phyloP scores from a whole-genome alignment of 768 basidiomycete species.

The Kwoniella botswanensis region DNA sequence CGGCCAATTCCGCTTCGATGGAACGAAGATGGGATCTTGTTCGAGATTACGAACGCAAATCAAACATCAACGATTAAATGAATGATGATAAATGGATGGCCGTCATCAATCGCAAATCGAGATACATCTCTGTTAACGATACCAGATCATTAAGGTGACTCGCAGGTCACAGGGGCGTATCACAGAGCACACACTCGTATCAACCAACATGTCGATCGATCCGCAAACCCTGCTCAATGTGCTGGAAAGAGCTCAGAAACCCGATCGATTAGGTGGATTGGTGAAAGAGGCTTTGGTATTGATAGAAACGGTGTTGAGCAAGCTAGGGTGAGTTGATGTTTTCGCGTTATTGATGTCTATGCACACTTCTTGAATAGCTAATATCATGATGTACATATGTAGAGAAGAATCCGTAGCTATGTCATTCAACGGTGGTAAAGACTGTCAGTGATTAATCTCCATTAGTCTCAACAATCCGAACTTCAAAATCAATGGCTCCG shows the following conservation, averaged over 20 bases:
- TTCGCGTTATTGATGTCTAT: too few species aligned
- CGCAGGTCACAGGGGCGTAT: too few species aligned
- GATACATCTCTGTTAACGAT: too few species aligned
- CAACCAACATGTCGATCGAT: background rate
- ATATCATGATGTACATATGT: background rate
- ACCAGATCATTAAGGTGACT: too few species aligned
- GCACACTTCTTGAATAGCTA: background rate
- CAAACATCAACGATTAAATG: background rate
- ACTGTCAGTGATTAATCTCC: slow-evolving; percentile 66
- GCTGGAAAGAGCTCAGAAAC: slow-evolving; percentile 33
- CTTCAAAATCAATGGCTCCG: too few species aligned
- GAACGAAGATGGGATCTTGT: background rate
- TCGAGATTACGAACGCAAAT: background rate
- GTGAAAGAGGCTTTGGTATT: slow-evolving; percentile 80
- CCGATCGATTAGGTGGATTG: slow-evolving; percentile 41
- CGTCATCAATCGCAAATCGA: background rate
- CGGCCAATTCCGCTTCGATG: slow-evolving; percentile 2
- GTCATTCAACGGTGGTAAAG: slow-evolving; percentile 98
- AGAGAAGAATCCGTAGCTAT: slow-evolving; percentile 74
- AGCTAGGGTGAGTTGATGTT: slow-evolving; percentile 72
- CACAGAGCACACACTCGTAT: too few species aligned
- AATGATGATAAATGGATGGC: background rate
- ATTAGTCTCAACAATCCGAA: background rate
- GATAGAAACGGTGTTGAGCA: slow-evolving; percentile 75
- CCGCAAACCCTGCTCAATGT: slow-evolving; percentile 32